A percentile compares a stretch with the other conserved stretches of the same genome.
These are phyloP conservation scores for Phytophthora sp. DNA, from an alignment of 352 stramenopile genomes.

Conservation along the genomic window DNA sequence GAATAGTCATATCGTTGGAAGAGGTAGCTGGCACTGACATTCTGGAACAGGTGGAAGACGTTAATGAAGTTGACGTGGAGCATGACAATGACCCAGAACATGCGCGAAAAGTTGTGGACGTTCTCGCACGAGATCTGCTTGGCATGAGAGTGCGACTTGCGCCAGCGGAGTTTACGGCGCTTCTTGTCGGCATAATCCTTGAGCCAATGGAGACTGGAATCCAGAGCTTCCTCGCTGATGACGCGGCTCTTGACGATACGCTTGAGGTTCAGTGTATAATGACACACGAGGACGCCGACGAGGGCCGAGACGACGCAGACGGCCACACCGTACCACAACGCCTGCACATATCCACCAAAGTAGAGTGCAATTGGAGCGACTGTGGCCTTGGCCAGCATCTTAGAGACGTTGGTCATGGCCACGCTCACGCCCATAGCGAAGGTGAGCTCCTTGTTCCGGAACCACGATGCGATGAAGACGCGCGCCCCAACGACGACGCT, in stretches of 20 bases:
- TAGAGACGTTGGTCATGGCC: constrained; percentile 90
- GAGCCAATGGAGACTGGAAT: constrained; percentile 69
- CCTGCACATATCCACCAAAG: constrained; percentile 87
- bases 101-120: constrained; percentile 75
- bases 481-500: constrained; percentile 80
- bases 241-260: constrained; percentile 70
- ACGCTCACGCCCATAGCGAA: constrained; percentile 90
- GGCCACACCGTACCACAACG: constrained; percentile 79
- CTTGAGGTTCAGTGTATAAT: constrained; percentile 69
- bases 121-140: constrained; percentile 67
- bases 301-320: constrained; percentile 65
- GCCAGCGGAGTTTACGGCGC: constrained; percentile 54
- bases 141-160: constrained; percentile 36
- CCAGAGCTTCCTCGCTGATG: constrained; percentile 55
- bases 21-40: constrained; percentile 89
- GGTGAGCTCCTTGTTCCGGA: constrained; percentile 81
- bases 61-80: constrained; percentile 91
- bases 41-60: constrained; percentile 93
- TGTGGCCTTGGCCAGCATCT: constrained; percentile 92
- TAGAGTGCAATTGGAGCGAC: constrained; percentile 85
- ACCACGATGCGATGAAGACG: constrained; percentile 88
- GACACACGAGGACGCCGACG: constrained; percentile 59
- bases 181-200: constrained; percentile 75
- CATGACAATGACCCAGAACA: constrained; percentile 88
- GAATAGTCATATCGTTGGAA: constrained; percentile 87